Evolutionary conservation across 805 yeast species (phyloP), one percentile per base, ranked within the genome.

Genomic region (Ogataea salicorniae): DNA sequence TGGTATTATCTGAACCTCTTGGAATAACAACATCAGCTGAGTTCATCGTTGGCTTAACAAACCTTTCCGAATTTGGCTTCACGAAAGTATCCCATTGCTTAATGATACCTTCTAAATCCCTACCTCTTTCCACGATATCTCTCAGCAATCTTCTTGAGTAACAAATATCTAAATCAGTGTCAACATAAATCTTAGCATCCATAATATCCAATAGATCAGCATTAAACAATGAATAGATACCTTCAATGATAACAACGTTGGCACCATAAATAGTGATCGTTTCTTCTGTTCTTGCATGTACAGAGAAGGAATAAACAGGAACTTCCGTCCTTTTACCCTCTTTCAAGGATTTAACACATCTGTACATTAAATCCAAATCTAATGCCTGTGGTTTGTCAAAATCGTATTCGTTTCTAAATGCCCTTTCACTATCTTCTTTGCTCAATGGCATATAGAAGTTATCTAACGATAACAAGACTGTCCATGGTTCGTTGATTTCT

Each of bases 131-230:
- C 14, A 87, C 73, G 45, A 89, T 90, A 63, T 94, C 99, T 59
- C 99, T 74, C 4, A 87, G 80, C 39, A 94, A 70, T 57, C 99
- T 74, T 58, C 99, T 75, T 5, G 96, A 91, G 56, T 94, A 73
- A 66, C 99, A 94, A 15, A 92, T 79, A 62, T 94, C 99, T 55
- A 90, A 72, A 59, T 91, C 98, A 2, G 97, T 94, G 56, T 92
- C 97, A 3, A 94, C 97, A 63, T 81, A 94, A 17, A 92, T 79
- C 65, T 87, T 92, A 49, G 89, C 73, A 59, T 92, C 95, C 84
- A 91, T 85, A 59, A 90, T 60, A 13, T 78, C 84, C 46, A 84
- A 67, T 16, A 94, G 66, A 38, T 90, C 75, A 41, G 75, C 73
- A 61, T 85, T 89, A 51, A 83, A 81, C 39, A 94, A 66, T 0